These are phyloP conservation scores for Lanmaoa rubissima DNA, from an alignment of 768 basidiomycete species.

Conservation along the genomic window DNA sequence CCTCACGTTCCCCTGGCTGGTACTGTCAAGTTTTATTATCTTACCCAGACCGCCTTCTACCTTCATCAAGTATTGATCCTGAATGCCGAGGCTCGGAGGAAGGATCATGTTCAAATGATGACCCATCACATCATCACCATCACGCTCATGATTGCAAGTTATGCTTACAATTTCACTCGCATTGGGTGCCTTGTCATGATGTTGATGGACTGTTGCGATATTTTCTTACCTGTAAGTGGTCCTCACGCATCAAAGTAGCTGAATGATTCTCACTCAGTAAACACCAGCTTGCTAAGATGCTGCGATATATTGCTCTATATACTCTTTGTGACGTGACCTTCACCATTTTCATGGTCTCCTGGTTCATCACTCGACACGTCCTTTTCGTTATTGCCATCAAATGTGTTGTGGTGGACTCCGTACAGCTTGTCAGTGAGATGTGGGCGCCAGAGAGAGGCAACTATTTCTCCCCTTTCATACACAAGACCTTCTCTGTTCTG, in stretches of 20 bases:
- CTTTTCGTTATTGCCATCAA: slow-evolving; percentile 73
- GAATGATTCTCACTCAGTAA: slow-evolving; percentile 3
- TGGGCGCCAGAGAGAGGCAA: slow-evolving; percentile 61
- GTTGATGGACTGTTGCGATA: slow-evolving; percentile 93
- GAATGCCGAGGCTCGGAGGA: slow-evolving; percentile 88
- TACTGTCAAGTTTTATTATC: slow-evolving; percentile 86
- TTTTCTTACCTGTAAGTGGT: slow-evolving; percentile 79
- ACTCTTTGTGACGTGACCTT: slow-evolving; percentile 73
- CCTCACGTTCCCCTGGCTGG: slow-evolving; percentile 81
- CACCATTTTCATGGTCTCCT: slow-evolving; percentile 79
- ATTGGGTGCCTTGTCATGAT: slow-evolving; percentile 88
- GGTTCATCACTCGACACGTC: slow-evolving; percentile 88
- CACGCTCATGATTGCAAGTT: slow-evolving; percentile 71
- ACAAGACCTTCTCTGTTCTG: slow-evolving; percentile 49
- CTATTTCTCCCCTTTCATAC: slow-evolving; percentile 50
- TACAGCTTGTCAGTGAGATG: slow-evolving; percentile 43
- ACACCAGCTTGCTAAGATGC: slow-evolving; percentile 85
- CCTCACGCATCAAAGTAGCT: neutral
- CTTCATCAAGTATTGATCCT: slow-evolving; percentile 88
- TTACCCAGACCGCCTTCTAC: slow-evolving; percentile 85
- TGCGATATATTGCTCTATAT: slow-evolving; percentile 74
- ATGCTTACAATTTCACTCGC: slow-evolving; percentile 81
- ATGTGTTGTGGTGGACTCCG: slow-evolving; percentile 53
- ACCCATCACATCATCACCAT: slow-evolving; percentile 91
- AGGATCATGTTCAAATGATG: slow-evolving; percentile 97